These are phyloP conservation scores for Metarhizium album DNA, from an alignment of 2,329 filamentous ascomycete species.

Conservation along the genomic window DNA sequence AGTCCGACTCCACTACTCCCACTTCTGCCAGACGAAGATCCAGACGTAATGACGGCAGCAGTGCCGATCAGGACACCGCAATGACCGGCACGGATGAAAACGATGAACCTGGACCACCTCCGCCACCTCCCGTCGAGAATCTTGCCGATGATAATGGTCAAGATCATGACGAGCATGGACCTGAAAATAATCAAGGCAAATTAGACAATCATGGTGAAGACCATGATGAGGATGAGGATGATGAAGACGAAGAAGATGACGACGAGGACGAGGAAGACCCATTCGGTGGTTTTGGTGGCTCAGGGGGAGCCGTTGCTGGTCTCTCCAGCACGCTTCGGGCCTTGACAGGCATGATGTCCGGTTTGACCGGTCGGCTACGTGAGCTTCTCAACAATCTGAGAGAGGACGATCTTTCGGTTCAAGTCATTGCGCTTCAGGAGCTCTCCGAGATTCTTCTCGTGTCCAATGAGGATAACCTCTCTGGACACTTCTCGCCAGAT, in stretches of 20 bases:
- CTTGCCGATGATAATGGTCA: constrained; percentile 29
- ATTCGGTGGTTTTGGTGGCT: constrained; percentile 57
- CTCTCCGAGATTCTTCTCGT: constrained; percentile 87
- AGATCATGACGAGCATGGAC: constrained; percentile 18
- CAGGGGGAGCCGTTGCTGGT: constrained; percentile 49
- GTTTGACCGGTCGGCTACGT: constrained; percentile 67
- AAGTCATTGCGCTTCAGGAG: constrained; percentile 86
- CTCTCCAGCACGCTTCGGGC: constrained; percentile 76
- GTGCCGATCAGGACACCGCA: constrained; percentile 50
- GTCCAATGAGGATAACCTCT: constrained; percentile 91
- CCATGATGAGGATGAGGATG: constrained; percentile 31
- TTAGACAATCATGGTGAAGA: constrained; percentile 15
- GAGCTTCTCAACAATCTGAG: constrained; percentile 67
- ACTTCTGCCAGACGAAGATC: constrained; percentile 34
- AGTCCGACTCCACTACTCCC: constrained; percentile 34
- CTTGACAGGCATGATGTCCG: constrained; percentile 84
- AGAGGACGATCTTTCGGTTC: constrained; percentile 77
- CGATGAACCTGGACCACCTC: constrained; percentile 28
- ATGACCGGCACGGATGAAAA: constrained; percentile 62
- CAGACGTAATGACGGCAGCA: constrained; percentile 42
- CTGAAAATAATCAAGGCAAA: constrained; percentile 24
- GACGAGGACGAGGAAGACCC: constrained; percentile 59
- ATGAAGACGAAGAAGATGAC: constrained; percentile 47
- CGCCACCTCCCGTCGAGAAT: constrained; percentile 26
- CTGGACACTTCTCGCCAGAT: constrained; percentile 90